Percentiles rank a stretch among this genome's conserved stretches.
phyloP scores from a whole-genome alignment of 108 stramenopile genomes.

The Seminavis robusta region DNA sequence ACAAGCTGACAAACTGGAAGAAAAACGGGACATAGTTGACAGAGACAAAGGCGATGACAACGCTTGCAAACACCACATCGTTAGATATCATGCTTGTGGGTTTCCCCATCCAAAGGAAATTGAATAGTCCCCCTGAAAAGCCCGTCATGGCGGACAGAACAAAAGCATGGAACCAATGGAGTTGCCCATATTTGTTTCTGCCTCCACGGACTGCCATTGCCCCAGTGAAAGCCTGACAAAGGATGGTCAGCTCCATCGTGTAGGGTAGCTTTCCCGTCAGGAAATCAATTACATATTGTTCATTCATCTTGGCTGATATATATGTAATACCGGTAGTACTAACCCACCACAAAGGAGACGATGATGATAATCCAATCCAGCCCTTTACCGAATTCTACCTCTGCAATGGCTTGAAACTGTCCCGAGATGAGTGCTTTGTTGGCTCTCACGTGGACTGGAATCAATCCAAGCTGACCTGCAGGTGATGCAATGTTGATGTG shows the following conservation, averaged over 20 bases:
- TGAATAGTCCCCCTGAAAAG: conserved; percentile 73
- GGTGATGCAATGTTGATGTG: too few species aligned
- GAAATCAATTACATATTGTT: conserved; percentile 30
- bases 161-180: conserved; percentile 85
- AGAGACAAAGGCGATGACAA: conserved; percentile 54
- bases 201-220: conserved; percentile 70
- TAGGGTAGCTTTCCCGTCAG: conserved; percentile 48
- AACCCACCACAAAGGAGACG: too few species aligned
- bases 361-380: too few species aligned
- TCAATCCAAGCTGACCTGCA: too few species aligned
- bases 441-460: too few species aligned
- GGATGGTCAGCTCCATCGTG: conserved; percentile 43
- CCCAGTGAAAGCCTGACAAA: conserved; percentile 70
- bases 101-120: conserved; percentile 77
- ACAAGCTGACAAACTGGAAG: conserved; percentile 42
- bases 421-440: too few species aligned
- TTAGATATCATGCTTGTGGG: conserved; percentile 73
- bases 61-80: conserved; percentile 58
- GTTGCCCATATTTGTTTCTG: conserved; percentile 46
- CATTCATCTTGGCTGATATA: too few species aligned
- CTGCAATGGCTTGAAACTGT: too few species aligned
- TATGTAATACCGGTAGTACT: too few species aligned
- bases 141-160: conserved; percentile 44
- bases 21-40: conserved; percentile 67
- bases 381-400: too few species aligned